Base-by-base conservation (phyloP, 1,139 yeast genomes). In the Citeromyces hawaiiensis region DNA sequence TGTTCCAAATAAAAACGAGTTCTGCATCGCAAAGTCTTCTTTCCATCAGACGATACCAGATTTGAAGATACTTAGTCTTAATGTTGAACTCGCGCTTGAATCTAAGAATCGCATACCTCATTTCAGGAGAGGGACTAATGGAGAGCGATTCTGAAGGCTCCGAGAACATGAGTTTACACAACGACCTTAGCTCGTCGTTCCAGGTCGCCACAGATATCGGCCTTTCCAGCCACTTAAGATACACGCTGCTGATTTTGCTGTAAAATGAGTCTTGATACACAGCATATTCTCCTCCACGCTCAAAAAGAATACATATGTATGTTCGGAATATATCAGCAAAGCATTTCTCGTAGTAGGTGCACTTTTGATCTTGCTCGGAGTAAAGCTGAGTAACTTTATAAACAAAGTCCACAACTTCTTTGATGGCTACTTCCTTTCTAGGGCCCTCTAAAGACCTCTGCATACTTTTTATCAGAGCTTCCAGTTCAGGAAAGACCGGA, bases 401-500 rank as follows among this genome's bases (percentile, higher is more conserved):
- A 23, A 41, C 42, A 2, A 37, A n/a, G 13, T 42, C 41, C 17
- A 44, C 40, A 11, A 45, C 15, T 13, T 21, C 23, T 7, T 10
- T 10, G 14, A 27, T 16, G 8, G 34, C 3, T 8, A 27, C n/a
- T 4, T 16, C 39, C 16, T 32, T 13, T 5, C 37, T 39, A 16
- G 14, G 23, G 6, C 39, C 35, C 7, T 36, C 9, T 6, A 29
- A 18, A 21, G 16, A n/a, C 11, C 21, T 4, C 30, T 35, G 18
- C 30, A 18, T 11, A 14, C 37, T 4, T 10, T 37, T 37, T 7
- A 45, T 40, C 5, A 50, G 39, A 4, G 52, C 53, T 36, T 43
- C 44, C 19, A 54, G 32, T 3, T 51, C 45, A 0, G 57, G 54
- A 3, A 54, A 39, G 0, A 54, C 46, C 1, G 58, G 58, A 27